Evolutionary conservation across 441 rosid species (phyloP).

Genomic region (Populus hybrid): DNA sequence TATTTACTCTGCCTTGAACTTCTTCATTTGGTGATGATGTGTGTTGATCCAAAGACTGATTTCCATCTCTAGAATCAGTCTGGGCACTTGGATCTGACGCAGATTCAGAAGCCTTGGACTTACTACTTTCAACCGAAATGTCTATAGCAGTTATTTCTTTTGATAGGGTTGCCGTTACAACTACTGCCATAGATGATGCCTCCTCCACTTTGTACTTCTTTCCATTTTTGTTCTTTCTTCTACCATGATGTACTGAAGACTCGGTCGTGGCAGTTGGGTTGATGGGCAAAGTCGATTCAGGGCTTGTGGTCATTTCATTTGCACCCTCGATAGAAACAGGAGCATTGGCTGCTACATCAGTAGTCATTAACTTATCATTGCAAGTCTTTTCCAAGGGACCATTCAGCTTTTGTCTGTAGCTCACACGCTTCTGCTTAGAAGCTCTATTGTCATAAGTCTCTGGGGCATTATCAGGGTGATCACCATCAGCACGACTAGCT

Average conservation of each 20-base stretch:
- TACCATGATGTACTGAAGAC: constrained; percentile 37
- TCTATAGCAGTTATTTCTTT: constrained; percentile 34
- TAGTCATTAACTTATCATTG: constrained; percentile 34
- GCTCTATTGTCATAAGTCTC: constrained; percentile 32
- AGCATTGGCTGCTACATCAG: constrained; percentile 30
- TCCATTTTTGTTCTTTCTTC: constrained; percentile 59
- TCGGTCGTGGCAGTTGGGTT: constrained; percentile 39
- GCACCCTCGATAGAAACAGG: constrained; percentile 31
- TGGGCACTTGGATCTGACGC: constrained; percentile 23
- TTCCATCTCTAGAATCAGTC: constrained; percentile 42
- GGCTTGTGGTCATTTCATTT: constrained; percentile 31
- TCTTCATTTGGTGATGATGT: constrained; percentile 54
- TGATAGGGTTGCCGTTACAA: constrained; percentile 29
- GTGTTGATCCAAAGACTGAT: constrained; percentile 43
- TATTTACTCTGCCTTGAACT: constrained; percentile 43
- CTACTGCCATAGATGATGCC: constrained; percentile 27
- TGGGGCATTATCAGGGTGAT: constrained; percentile 24
- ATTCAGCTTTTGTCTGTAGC: constrained; percentile 57
- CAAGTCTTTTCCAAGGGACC: constrained; percentile 35
- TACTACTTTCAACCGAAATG: constrained; percentile 32
- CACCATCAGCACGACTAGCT: constrained; percentile 30
- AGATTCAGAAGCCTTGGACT: constrained; percentile 41
- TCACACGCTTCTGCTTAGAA: constrained; percentile 53
- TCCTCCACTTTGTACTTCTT: constrained; percentile 66
- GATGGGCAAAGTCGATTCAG: constrained; percentile 37